Conservation (phyloP, 176 grass and related monocot species). For the Coix lacrymajobi region DNA sequence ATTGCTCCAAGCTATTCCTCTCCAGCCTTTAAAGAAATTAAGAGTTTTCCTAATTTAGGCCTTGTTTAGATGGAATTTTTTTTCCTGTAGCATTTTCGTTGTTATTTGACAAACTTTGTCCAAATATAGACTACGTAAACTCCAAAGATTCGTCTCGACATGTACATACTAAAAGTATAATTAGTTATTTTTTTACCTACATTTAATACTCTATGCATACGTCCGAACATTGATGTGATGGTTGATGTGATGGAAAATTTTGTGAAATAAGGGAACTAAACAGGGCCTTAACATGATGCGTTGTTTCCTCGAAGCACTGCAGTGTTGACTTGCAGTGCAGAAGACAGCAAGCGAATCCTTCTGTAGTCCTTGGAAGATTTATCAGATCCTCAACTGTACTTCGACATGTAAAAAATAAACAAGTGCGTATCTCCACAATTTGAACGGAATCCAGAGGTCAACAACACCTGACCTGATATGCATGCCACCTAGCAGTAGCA, state of each 20-base stretch:
- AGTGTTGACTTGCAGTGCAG: slow-evolving; percentile 21
- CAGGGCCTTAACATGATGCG: slow-evolving; percentile 2
- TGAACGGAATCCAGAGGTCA: slow-evolving; percentile 26
- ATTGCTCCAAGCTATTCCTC: background rate
- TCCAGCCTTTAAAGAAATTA: background rate
- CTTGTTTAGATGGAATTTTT: too few species aligned
- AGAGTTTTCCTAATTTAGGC: background rate
- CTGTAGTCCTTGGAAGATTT: slow-evolving; percentile 9
- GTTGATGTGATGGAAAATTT: too few species aligned
- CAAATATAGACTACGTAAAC: too few species aligned
- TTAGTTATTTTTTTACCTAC: too few species aligned
- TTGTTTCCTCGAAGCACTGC: slow-evolving; percentile 5
- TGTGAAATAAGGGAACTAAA: too few species aligned
- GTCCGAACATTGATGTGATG: too few species aligned
- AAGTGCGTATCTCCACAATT: background rate
- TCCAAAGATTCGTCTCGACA: too few species aligned
- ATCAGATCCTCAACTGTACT: slow-evolving; percentile 13
- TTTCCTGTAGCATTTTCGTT: too few species aligned
- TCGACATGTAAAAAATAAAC: slow-evolving; percentile 9
- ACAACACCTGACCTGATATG: slow-evolving; percentile 16
- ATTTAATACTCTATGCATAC: too few species aligned
- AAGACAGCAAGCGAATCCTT: slow-evolving; percentile 1
- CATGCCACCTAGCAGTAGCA: slow-evolving; percentile 1
- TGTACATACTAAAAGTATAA: too few species aligned
- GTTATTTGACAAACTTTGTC: too few species aligned